Base-by-base conservation (phyloP, 2,329 filamentous ascomycete species). In the Paecilomyces variotii region DNA sequence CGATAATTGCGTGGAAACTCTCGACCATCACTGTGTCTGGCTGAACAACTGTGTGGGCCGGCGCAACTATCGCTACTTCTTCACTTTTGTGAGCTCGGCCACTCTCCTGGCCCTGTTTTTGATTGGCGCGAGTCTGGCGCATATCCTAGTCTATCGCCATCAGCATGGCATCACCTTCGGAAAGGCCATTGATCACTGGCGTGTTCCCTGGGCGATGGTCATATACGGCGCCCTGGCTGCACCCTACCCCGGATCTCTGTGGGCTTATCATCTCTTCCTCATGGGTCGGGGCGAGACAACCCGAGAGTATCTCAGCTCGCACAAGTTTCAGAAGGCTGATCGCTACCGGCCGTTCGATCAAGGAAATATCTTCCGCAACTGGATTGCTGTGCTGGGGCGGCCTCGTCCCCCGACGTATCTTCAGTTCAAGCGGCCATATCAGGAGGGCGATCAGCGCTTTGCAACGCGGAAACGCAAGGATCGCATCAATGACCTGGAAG, bases 11-110 rank as follows among this genome's bases (percentile, higher is more conserved):
- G 85, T 99, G 60, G 94, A 99, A 74, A 96, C 91, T 0, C 91
- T 97, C 65, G 94, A 99, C 70, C 94, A 99, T 70, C 94, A 99
- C 75, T 99, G 94, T 69, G 92, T 97, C 14, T 99, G 94, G 94
- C 84, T 99, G 63, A 99, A 99, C 77, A 99, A 99, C 73, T 99
- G 94, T 67, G 88, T 99, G 55, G 94, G 94, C 51, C 88, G 93
- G 64, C 90, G 94, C 67, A 99, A 99, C 77, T 99, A 99, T 77
- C 90, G 94, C 63, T 97, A 93, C 74, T 99, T 99, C 76, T 97
- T 97, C 72, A 84, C 89, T 10, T 99, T 97, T 74, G 87, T 99
- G 63, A 85, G 85, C 57, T 86, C 87, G 12, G 86, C 85, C n/a
- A 91, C 90, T 0, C 64, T 97, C 34, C 81, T 97, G 19, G 83